A percentile compares a stretch with the other conserved stretches of the same genome.
These are phyloP conservation scores for Leishmania major DNA, from an alignment of 208 protist genomes.

Conservation along the genomic window DNA sequence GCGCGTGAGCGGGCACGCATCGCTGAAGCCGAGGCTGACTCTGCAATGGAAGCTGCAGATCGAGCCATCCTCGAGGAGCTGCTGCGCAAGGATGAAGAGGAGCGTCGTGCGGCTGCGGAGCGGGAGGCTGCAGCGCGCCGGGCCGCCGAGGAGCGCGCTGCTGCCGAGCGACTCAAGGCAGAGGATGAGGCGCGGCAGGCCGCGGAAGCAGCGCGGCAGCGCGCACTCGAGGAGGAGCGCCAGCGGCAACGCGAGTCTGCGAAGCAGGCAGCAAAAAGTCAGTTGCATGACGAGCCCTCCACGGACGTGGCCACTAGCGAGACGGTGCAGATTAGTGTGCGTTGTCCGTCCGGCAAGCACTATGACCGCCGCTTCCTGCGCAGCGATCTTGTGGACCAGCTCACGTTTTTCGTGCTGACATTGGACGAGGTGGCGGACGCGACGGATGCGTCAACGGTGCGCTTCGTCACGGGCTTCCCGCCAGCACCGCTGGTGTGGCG, in stretches of 20 bases:
- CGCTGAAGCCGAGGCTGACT: slow-evolving; percentile 43
- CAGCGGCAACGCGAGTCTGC: slow-evolving; percentile 16
- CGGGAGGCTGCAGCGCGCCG: slow-evolving; percentile 28
- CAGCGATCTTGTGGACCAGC: slow-evolving; percentile 51
- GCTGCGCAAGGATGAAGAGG: slow-evolving; percentile 29
- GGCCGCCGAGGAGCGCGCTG: slow-evolving; percentile 29
- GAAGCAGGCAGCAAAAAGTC: slow-evolving; percentile 19
- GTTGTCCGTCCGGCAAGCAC: slow-evolving; percentile 48
- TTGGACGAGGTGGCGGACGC: slow-evolving; percentile 57
- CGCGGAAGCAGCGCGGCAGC: slow-evolving; percentile 28
- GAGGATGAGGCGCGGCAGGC: slow-evolving; percentile 32
- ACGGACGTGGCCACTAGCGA: slow-evolving; percentile 27
- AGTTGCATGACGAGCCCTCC: slow-evolving; percentile 52
- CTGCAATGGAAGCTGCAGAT: slow-evolving; percentile 65
- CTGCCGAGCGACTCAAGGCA: slow-evolving; percentile 14
- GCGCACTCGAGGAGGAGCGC: slow-evolving; percentile 12
- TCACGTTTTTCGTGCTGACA: slow-evolving; percentile 56
- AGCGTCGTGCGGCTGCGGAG: slow-evolving; percentile 16
- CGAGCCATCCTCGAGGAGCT: slow-evolving; percentile 49
- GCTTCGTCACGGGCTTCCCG: slow-evolving; percentile 75
- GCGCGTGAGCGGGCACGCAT: slow-evolving; percentile 50
- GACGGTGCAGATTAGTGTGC: slow-evolving; percentile 55
- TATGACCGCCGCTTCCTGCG: slow-evolving; percentile 65
- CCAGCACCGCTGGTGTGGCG: slow-evolving; percentile 51
- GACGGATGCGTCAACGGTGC: slow-evolving; percentile 36